Base-by-base conservation (phyloP, 1,284 basidiomycete species). In the Irpex lacteus region DNA sequence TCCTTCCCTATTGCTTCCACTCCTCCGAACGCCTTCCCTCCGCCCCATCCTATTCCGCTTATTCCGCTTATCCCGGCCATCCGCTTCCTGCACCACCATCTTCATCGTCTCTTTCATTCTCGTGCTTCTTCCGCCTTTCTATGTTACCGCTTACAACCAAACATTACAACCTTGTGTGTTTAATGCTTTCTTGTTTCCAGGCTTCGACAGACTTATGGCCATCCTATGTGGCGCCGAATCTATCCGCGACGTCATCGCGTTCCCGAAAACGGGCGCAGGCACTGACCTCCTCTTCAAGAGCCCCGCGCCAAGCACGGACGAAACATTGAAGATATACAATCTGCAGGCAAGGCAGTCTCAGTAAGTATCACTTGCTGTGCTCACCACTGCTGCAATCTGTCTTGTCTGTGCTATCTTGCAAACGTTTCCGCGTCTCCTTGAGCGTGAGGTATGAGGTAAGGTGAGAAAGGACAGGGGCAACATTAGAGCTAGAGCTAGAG, bases 221-320 rank as follows among this genome's bases (percentile, higher is more conserved):
- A 94, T 97, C 68, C 83, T 98, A 1, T 95, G 93, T 79, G 87
- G 89, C 66, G 85, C 93, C 0, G 82, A 86, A 64, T 92, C 91
- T 34, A 98, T 98, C 69, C 84, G 95, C 65, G 96, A 98, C 74
- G 96, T 98, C 68, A 98, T 98, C 69, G 96, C 96, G 7, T 98
- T 98, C 80, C 96, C 96, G 3, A 98, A 98, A 81, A 92, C 91
- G 5, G 86, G 86, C 21, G 84, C 80, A 54, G 96, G 96, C 11
- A 83, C 86, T n/a, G 96, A 98, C 76, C 85, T 90, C 56, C 85
- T 98, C 37, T 96, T 98, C 82, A 91, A 87, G 76, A 94, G 92
- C 74, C 96, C 96, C 21, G 88, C 91, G 0, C 54, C 26, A 18
- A 37, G 54, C 54, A 7, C 54, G 4, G 34, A 36, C 2, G 54